A percentile compares a stretch with the other conserved stretches of the same genome.
Evolutionary conservation across 75 land plant species (phyloP).

Genomic region (Gnetum montanum): DNA sequence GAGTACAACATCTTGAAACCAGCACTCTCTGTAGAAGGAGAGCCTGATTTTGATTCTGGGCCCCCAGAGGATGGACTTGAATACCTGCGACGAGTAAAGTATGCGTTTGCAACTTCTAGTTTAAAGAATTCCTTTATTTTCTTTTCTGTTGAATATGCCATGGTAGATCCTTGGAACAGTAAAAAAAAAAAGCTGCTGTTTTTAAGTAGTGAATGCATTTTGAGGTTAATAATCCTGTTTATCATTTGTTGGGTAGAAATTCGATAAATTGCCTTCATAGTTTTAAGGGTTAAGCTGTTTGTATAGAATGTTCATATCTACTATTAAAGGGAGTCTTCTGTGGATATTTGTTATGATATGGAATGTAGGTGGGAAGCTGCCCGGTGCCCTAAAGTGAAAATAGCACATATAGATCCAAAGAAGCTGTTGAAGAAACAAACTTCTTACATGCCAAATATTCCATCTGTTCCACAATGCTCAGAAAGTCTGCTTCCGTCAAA

Average conservation of each 20-base stretch:
- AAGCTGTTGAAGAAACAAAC: conserved; percentile 56
- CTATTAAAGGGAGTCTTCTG: no score
- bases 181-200: no score
- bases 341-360: no score
- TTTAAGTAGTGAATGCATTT: no score
- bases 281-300: no score
- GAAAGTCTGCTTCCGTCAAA: conserved; percentile 59
- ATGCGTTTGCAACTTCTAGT: conserved; percentile 5
- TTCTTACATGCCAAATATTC: conserved; percentile 80
- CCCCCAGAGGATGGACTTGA: conserved; percentile 86
- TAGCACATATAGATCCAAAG: conserved; percentile 41
- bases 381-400: conserved; percentile 73
- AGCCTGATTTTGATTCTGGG: conserved; percentile 88
- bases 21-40: conserved; percentile 75
- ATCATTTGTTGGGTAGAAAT: no score
- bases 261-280: no score
- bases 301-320: no score
- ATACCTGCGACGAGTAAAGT: conserved; percentile 88
- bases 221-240: no score
- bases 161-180: no score
- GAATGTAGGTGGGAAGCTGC: conserved; percentile 84
- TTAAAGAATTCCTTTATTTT: no score
- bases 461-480: conserved; percentile 56
- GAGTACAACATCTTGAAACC: conserved; percentile 46
- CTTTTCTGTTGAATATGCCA: no score